Conservation (phyloP, 1,139 yeast genomes). For the Komagataea norvegica region DNA sequence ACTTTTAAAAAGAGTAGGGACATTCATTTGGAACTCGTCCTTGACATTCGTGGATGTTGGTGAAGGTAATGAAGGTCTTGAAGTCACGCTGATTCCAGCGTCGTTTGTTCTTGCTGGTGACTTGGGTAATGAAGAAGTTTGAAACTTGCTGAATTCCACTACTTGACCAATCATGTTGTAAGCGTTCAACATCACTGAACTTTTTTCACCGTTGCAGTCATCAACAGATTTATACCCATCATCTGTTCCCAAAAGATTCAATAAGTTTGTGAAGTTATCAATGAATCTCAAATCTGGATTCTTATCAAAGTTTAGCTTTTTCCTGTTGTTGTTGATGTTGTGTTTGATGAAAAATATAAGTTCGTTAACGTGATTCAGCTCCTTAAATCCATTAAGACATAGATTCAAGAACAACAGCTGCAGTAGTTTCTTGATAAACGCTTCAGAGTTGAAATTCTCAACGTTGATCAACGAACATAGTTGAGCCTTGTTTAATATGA, state of each 20-base stretch:
- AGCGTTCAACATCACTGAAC: neutral
- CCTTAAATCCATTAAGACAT: constrained; percentile 17
- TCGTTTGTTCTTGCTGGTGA: neutral
- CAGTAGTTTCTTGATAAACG: constrained; percentile 17
- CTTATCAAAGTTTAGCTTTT: constrained; percentile 24
- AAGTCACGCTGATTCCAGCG: neutral
- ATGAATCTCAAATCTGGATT: constrained; percentile 19
- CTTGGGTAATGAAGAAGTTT: neutral
- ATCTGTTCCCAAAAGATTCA: neutral
- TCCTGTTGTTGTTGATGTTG: constrained; percentile 24
- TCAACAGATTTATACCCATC: neutral
- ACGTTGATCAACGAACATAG: constrained; percentile 18
- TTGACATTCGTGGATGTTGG: constrained; percentile 2
- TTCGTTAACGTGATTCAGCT: constrained; percentile 11
- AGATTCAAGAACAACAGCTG: constrained; percentile 22
- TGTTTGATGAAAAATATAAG: constrained; percentile 20
- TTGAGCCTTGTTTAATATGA: constrained; percentile 20
- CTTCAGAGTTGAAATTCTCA: constrained; percentile 25
- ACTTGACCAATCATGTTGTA: constrained; percentile 1
- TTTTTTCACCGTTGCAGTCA: neutral
- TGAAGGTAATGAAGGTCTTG: neutral
- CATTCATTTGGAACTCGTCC: neutral
- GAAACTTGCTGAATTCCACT: constrained; percentile 2
- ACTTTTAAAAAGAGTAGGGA: constrained; percentile 2
- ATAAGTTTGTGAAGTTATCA: constrained; percentile 5